These are phyloP conservation scores for Cryphonectria radicalis DNA, from an alignment of 2,329 filamentous ascomycete genomes.

Conservation along the genomic window DNA sequence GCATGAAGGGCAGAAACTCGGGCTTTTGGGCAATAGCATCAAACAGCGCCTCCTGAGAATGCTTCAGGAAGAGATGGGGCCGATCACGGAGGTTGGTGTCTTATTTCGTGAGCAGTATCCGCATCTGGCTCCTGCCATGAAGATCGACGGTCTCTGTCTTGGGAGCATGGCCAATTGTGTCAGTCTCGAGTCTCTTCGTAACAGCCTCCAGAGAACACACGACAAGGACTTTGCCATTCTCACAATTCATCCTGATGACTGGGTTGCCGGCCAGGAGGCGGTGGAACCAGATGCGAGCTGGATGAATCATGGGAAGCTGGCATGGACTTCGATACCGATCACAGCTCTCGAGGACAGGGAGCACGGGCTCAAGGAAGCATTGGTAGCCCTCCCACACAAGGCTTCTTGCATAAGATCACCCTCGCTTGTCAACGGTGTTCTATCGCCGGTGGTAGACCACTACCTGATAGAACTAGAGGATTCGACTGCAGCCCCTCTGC, in stretches of 20 bases:
- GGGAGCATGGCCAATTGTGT: slow-evolving; percentile 12
- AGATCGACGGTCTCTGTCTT: slow-evolving; percentile 6
- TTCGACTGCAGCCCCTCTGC: neutral
- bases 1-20: neutral
- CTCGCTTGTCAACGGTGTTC: neutral
- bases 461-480: slow-evolving; percentile 7
- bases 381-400: neutral
- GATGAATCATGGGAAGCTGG: slow-evolving; percentile 8
- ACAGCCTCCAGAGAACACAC: neutral
- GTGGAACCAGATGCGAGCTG: slow-evolving; percentile 1
- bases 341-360: neutral
- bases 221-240: slow-evolving; percentile 10
- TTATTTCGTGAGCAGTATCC: neutral
- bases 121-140: neutral
- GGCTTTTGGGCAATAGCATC: neutral
- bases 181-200: neutral
- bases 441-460: slow-evolving; percentile 11
- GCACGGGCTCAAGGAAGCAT: slow-evolving; percentile 1
- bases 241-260: slow-evolving; percentile 12
- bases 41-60: slow-evolving; percentile 2
- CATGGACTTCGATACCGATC: neutral
- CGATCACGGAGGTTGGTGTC: slow-evolving; percentile 3
- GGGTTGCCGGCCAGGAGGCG: neutral
- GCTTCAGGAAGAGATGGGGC: neutral
- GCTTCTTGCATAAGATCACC: neutral